Evolutionary conservation across 106 monocot genomes (phyloP), one percentile per base, ranked within the genome.

Genomic region (Apostasia ramifera): DNA sequence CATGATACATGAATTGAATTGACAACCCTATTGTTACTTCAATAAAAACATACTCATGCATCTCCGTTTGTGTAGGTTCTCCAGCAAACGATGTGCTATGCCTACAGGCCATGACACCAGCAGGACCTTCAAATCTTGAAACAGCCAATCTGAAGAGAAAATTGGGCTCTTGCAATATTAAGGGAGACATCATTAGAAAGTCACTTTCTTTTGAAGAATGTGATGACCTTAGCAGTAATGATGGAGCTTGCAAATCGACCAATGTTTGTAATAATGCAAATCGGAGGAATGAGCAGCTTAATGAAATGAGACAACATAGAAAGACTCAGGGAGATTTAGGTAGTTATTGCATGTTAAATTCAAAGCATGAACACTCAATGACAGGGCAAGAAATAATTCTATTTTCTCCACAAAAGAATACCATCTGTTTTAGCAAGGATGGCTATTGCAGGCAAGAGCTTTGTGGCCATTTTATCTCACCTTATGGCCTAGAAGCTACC

Each of bases 361-460:
- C n/a, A 15, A 45, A 55, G 11, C 41, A n/a, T 72, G 58, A 66
- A 54, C 59, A 70, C 69, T 57, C 45, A 7, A 52, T 39, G 15
- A 11, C 67, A 47, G 75, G 68, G 15, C 78, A 75, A 14, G 68
- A 64, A 53, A 46, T 56, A 2, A 40, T 72, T 38, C 69, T 75
- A 67, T 71, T 81, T 26, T 69, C 70, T 69, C 85, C 81, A 5
- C 46, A 66, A 15, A 53, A 70, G 26, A 55, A 70, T 63, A 48
- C 70, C 38, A 49, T 75, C 10, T 66, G 57, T 72, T 81, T 68
- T 53, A 49, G 46, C 15, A 14, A 4, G 8, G 51, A 57, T 57
- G 46, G 51, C 63, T 67, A 9, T 8, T 52, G 44, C 48, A 61
- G 40, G 40, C 47, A 61, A 62, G 66, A 71, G 58, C 7, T 80